Conservation (phyloP, 345 rosid species). For the Camelina sativa region DNA sequence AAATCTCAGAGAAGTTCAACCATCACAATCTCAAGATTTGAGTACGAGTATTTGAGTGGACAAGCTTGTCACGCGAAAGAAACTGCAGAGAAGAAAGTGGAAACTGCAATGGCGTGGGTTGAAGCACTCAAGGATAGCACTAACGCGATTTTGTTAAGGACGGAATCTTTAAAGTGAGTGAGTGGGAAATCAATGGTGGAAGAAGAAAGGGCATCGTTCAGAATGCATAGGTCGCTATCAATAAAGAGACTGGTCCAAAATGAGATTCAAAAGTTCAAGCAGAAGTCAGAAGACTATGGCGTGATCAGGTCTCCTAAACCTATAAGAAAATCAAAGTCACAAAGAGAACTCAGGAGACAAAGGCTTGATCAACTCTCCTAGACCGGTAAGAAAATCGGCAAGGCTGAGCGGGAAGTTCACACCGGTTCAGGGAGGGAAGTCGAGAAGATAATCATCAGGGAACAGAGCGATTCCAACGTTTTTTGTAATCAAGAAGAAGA, state of each 20-base stretch:
- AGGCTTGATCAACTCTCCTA: constrained; percentile 29
- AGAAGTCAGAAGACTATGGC: constrained; percentile 26
- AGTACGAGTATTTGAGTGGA: constrained; percentile 77
- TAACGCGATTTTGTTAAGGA: constrained; percentile 66
- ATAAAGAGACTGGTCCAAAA: constrained; percentile 56
- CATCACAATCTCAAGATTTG: constrained; percentile 73
- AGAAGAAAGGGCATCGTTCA: constrained; percentile 56
- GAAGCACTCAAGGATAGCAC: constrained; percentile 82
- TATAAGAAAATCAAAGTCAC: constrained; percentile 48
- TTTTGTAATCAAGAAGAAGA: constrained; percentile 61
- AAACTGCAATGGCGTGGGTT: constrained; percentile 92
- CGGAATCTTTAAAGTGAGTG: constrained; percentile 52
- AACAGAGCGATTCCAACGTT: constrained; percentile 47
- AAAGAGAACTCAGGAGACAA: constrained; percentile 37
- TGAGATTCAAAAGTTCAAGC: constrained; percentile 54
- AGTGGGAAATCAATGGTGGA: constrained; percentile 54
- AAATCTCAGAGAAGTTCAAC: constrained; percentile 48
- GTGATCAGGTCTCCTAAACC: constrained; percentile 31
- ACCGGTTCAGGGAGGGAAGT: constrained; percentile 49
- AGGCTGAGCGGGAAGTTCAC: constrained; percentile 48
- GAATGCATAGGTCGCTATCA: constrained; percentile 57
- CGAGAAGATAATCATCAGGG: constrained; percentile 57
- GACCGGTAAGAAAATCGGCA: constrained; percentile 45
- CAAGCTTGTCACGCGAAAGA: constrained; percentile 68
- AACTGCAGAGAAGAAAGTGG: constrained; percentile 84